Percentiles rank a stretch among this genome's conserved stretches.
phyloP scores from a whole-genome alignment of 108 stramenopile genomes.

The Nitzschia inconspicua region DNA sequence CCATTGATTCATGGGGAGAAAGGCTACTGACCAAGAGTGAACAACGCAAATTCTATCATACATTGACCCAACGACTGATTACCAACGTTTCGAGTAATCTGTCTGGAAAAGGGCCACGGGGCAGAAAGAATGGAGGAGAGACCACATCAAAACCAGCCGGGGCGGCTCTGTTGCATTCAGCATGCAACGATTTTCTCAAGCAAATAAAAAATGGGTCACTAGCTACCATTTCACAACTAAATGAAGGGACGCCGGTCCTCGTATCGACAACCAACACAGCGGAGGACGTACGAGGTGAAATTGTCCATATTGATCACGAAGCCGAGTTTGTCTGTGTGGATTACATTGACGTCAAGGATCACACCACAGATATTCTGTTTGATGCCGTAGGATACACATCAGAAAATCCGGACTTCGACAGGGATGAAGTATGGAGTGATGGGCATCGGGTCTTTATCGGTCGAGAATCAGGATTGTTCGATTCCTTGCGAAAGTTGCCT shows the following conservation, averaged over 20 bases:
- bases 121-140: no score
- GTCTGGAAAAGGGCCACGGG: constrained; percentile 36
- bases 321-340: constrained; percentile 39
- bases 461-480: constrained; percentile 30
- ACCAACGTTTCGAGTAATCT: constrained; percentile 28
- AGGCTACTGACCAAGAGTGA: constrained; percentile 31
- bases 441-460: constrained; percentile 53
- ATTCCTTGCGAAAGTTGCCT: constrained; percentile 46
- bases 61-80: constrained; percentile 24
- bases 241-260: constrained; percentile 39
- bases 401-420: constrained; percentile 26
- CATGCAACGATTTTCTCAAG: constrained; percentile 20
- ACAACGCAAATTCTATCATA: constrained; percentile 47
- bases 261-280: constrained; percentile 15
- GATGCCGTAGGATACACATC: constrained; percentile 28
- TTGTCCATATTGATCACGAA: constrained; percentile 34
- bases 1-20: constrained; percentile 14
- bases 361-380: constrained; percentile 35
- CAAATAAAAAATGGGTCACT: constrained; percentile 34
- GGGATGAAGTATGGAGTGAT: constrained; percentile 51
- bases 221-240: constrained; percentile 25
- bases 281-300: constrained; percentile 38
- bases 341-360: constrained; percentile 27
- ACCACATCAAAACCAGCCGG: constrained; percentile 2
- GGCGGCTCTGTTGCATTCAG: constrained; percentile 39